Evolutionary conservation across 305 asterid species (phyloP).

Genomic region (Fraxinus platypoda): DNA sequence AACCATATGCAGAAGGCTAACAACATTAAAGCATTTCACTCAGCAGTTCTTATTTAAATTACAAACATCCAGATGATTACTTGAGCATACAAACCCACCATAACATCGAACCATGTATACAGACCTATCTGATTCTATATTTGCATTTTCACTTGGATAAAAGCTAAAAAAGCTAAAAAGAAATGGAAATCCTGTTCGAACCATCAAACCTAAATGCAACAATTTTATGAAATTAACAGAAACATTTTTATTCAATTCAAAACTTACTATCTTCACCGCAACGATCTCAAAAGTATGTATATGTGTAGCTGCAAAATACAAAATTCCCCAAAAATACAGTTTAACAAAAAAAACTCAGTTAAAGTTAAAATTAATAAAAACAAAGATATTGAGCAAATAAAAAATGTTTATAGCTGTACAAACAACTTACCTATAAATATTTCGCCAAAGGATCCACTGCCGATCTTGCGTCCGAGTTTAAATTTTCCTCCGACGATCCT

Average conservation of each 20-base stretch:
- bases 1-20: neutral
- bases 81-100: neutral
- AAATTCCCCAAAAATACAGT: neutral
- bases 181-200: neutral
- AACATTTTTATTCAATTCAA: neutral
- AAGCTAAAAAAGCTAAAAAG: neutral
- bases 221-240: constrained; percentile 2
- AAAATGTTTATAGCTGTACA: neutral
- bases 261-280: constrained; percentile 92
- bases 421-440: constrained; percentile 60
- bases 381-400: neutral
- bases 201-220: neutral
- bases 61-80: neutral
- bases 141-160: neutral
- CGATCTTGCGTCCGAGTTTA: constrained; percentile 97
- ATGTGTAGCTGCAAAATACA: constrained; percentile 73
- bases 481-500: constrained; percentile 85
- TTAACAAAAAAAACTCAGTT: constrained; percentile 11
- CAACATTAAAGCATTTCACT: neutral
- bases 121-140: neutral
- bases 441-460: constrained; percentile 95
- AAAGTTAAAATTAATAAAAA: neutral
- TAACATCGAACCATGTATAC: neutral
- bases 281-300: constrained; percentile 84
- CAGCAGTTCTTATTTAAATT: neutral